A percentile compares a stretch with the other conserved stretches of the same genome.
These are phyloP conservation scores for Cutaneotrichosporon curvatum DNA, from an alignment of 1,284 basidiomycete species.

Conservation along the genomic window DNA sequence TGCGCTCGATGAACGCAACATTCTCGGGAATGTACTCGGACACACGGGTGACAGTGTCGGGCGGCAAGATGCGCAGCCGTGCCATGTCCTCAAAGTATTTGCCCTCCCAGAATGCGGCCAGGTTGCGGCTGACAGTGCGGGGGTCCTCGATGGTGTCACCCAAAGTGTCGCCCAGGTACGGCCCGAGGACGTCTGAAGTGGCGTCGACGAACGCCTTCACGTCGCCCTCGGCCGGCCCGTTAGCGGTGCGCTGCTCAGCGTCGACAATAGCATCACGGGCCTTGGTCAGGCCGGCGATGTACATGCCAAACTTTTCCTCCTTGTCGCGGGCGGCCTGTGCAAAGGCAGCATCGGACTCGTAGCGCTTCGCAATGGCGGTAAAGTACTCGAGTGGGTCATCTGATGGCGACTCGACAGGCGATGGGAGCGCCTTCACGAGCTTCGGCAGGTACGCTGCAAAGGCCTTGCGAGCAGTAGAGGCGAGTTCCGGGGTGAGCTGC, in stretches of 20 bases:
- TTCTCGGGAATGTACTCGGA: conserved; percentile 97
- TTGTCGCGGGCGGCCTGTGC: conserved; percentile 61
- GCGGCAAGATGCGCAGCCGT: conserved; percentile 73
- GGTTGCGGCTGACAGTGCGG: conserved; percentile 65
- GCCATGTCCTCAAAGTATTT: conserved; percentile 91
- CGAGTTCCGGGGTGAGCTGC: conserved; percentile 31
- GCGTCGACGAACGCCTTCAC: conserved; percentile 61
- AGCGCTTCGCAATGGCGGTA: conserved; percentile 48
- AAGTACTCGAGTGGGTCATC: conserved; percentile 54
- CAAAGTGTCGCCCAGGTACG: conserved; percentile 69
- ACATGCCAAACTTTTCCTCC: conserved; percentile 87
- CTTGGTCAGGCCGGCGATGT: conserved; percentile 66
- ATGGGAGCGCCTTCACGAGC: conserved; percentile 54
- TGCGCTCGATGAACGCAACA: conserved; percentile 76
- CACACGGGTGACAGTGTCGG: conserved; percentile 88
- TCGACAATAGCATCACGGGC: conserved; percentile 27
- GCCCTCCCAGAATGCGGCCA: conserved; percentile 84
- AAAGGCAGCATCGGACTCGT: conserved; percentile 51
- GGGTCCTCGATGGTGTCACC: conserved; percentile 80
- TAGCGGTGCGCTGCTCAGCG: conserved; percentile 36
- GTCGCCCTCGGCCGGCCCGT: conserved; percentile 48
- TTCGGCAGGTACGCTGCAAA: conserved; percentile 55
- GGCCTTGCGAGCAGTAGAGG: conserved; percentile 35
- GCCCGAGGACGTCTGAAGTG: conserved; percentile 66
- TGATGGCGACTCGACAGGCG: conserved; percentile 56